These are phyloP conservation scores for Rhododendron vialii DNA, from an alignment of 148 eudicot species.

Conservation along the genomic window DNA sequence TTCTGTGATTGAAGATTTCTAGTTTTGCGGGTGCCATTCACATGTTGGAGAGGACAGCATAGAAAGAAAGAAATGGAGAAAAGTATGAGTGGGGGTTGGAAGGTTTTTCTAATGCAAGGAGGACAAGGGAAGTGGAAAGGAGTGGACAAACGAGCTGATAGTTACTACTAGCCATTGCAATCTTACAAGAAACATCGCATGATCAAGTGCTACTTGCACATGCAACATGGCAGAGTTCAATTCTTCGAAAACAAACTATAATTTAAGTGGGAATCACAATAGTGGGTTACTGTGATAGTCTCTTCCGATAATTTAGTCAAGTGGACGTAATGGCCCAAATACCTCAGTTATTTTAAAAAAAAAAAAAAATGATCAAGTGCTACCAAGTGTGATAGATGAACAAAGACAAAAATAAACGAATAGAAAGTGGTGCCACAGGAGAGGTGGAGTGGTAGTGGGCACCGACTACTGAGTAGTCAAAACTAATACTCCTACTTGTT, in stretches of 20 bases:
- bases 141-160: neutral
- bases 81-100: neutral
- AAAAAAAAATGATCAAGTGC: neutral
- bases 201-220: neutral
- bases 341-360: no score
- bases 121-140: neutral
- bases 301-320: no score
- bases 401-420: neutral
- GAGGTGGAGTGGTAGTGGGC: neutral
- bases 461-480: neutral
- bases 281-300: no score
- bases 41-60: neutral
- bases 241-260: rapidly evolving
- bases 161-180: neutral
- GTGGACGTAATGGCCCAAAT: no score
- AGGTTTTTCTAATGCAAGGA: neutral
- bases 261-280: no score
- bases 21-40: neutral
- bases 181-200: neutral
- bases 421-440: neutral
- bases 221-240: no score
- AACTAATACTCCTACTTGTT: neutral
- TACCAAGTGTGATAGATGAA: neutral
- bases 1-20: neutral
- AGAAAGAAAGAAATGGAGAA: neutral